These are phyloP conservation scores for Xylaria sp. DNA, from an alignment of 2,329 filamentous ascomycete species.

Conservation along the genomic window DNA sequence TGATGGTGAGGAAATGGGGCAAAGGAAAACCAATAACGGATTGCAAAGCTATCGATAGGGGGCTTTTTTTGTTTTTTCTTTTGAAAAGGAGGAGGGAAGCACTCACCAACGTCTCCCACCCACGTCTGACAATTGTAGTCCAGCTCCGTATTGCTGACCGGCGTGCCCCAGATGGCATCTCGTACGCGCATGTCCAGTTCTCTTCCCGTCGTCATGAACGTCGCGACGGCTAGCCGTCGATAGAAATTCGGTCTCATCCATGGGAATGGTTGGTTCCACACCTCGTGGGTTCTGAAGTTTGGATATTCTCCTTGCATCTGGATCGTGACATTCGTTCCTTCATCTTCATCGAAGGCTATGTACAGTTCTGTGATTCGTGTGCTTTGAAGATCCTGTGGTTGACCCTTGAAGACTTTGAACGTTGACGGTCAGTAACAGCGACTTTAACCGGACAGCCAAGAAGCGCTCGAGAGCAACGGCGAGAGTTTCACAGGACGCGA, in stretches of 20 bases:
- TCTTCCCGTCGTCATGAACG: slow-evolving; percentile 39
- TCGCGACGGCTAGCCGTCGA: slow-evolving; percentile 46
- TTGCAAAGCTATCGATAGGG: neutral
- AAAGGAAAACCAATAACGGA: neutral
- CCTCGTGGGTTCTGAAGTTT: slow-evolving; percentile 43
- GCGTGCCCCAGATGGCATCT: slow-evolving; percentile 43
- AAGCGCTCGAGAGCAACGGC: slow-evolving; percentile 1
- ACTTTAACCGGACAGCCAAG: neutral
- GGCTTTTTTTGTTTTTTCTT: too few species aligned
- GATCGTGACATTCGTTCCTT: slow-evolving; percentile 47
- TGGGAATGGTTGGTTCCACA: slow-evolving; percentile 44
- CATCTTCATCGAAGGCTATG: slow-evolving; percentile 47
- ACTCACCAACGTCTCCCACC: slow-evolving; percentile 46
- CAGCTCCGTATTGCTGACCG: slow-evolving; percentile 45
- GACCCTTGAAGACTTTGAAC: slow-evolving; percentile 45
- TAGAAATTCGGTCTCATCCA: slow-evolving; percentile 46
- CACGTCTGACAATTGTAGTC: slow-evolving; percentile 48
- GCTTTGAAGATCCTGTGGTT: slow-evolving; percentile 48
- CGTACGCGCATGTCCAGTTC: slow-evolving; percentile 43
- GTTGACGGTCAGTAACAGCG: slow-evolving; percentile 22
- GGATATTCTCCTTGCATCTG: slow-evolving; percentile 47
- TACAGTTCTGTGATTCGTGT: slow-evolving; percentile 48
- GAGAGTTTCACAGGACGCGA: neutral
- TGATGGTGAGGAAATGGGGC: neutral
- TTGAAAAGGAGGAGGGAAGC: neutral